Conservation (phyloP, 768 basidiomycete genomes). For the Suillus cothurnatus region DNA sequence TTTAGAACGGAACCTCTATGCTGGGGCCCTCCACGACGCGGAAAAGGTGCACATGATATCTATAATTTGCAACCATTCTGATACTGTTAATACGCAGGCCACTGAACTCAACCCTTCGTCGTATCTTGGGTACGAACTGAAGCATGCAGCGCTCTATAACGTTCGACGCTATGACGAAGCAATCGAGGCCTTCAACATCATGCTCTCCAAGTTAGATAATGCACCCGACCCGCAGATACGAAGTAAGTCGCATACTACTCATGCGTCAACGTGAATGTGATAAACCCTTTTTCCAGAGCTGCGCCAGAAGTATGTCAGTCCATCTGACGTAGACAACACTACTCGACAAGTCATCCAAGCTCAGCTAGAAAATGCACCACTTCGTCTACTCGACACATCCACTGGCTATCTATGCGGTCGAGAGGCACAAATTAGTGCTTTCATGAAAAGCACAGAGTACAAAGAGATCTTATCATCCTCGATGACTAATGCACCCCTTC, state of each 20-base stretch:
- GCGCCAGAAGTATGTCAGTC: background rate
- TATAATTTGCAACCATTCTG: background rate
- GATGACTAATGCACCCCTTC: background rate
- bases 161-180: background rate
- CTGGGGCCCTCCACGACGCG: background rate
- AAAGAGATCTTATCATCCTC: background rate
- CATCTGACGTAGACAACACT: background rate
- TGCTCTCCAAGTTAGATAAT: background rate
- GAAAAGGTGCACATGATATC: background rate
- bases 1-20: background rate
- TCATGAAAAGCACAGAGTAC: background rate
- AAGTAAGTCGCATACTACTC: background rate
- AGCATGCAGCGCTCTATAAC: background rate
- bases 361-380: background rate
- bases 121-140: background rate
- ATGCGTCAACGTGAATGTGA: background rate
- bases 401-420: background rate
- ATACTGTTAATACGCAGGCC: background rate
- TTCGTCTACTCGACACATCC: background rate
- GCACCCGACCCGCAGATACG: background rate
- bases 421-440: background rate
- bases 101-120: background rate
- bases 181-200: background rate
- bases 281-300: background rate
- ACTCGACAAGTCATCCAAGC: background rate